phyloP scores from a whole-genome alignment of 2,329 filamentous ascomycete species.

The Neofusicoccum ribis region DNA sequence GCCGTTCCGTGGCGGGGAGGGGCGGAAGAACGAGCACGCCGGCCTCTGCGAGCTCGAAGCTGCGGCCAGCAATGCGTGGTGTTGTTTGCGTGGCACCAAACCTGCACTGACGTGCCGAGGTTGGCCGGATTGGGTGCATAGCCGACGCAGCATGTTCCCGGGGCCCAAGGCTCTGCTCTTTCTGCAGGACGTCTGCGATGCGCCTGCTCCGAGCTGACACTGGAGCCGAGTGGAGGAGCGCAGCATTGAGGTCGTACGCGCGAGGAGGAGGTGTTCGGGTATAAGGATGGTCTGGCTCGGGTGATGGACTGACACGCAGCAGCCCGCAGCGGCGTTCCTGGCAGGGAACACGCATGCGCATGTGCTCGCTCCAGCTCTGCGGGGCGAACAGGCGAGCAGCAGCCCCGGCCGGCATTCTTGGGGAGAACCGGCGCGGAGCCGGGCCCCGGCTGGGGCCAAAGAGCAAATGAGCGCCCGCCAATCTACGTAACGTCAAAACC shows the following conservation, averaged over 20 bases:
- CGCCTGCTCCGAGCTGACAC: not conserved
- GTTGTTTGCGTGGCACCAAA: conserved; percentile 1
- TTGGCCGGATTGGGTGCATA: conserved; percentile 1
- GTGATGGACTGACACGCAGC: not conserved
- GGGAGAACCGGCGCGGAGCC: not conserved
- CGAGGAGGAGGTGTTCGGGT: not conserved
- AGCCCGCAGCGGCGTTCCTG: not conserved
- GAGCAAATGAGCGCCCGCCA: not conserved
- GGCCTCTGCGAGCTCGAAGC: not conserved
- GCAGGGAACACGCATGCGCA: not conserved
- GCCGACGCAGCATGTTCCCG: conserved; percentile 2
- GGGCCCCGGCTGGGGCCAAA: not conserved
- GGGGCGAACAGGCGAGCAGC: not conserved
- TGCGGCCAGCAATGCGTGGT: not conserved
- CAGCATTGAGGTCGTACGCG: not conserved
- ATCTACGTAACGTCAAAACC: not conserved
- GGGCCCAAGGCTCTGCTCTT: not conserved
- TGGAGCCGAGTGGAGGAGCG: not conserved
- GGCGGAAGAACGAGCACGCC: too few relatives aligned
- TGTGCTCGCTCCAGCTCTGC: not conserved
- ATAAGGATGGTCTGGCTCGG: conserved; percentile 2
- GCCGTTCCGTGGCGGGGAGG: not conserved
- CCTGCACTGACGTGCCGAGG: not conserved
- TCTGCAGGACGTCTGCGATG: not conserved
- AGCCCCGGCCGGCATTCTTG: conserved; percentile 36